These are phyloP conservation scores for Nadsonia starkeyi-henricii DNA, from an alignment of 1,139 yeast genomes.

Conservation along the genomic window DNA sequence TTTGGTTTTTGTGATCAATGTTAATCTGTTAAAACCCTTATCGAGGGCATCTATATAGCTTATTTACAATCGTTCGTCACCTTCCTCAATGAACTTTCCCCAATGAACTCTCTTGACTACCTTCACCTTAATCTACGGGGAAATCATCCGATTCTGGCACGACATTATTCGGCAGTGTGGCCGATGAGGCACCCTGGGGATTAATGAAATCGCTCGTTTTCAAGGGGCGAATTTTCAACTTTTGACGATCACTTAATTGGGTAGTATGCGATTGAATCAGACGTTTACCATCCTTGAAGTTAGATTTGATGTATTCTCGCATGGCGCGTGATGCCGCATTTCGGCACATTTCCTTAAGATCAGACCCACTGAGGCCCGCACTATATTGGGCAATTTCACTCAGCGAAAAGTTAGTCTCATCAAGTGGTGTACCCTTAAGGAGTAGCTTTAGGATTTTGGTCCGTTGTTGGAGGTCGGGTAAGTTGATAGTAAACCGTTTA, in stretches of 20 bases:
- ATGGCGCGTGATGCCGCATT: constrained; percentile 89
- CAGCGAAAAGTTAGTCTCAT: constrained; percentile 42
- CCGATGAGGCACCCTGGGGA: background rate
- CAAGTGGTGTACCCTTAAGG: constrained; percentile 49
- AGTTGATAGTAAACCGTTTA: constrained; percentile 65
- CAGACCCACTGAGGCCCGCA: constrained; percentile 79
- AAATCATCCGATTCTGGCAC: background rate
- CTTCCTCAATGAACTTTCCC: too few relatives aligned
- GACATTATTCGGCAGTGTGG: background rate
- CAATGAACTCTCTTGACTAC: too few relatives aligned
- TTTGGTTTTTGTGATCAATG: too few relatives aligned
- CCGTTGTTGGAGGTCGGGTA: constrained; percentile 63
- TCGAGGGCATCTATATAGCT: too few relatives aligned
- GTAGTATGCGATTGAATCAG: background rate
- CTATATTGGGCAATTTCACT: constrained; percentile 49
- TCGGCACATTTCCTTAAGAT: constrained; percentile 77
- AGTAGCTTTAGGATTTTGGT: constrained; percentile 52
- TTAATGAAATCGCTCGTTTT: background rate
- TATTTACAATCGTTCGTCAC: too few relatives aligned
- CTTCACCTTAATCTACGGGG: background rate
- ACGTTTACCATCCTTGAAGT: constrained; percentile 19
- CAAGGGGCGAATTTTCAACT: background rate
- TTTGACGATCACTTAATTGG: background rate
- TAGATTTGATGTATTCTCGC: constrained; percentile 52
- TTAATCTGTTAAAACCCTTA: too few relatives aligned